Evolutionary conservation across 371 early-diverging fungal genomes (phyloP), one percentile per base, ranked within the genome.

Genomic region (Mycotypha africana): DNA sequence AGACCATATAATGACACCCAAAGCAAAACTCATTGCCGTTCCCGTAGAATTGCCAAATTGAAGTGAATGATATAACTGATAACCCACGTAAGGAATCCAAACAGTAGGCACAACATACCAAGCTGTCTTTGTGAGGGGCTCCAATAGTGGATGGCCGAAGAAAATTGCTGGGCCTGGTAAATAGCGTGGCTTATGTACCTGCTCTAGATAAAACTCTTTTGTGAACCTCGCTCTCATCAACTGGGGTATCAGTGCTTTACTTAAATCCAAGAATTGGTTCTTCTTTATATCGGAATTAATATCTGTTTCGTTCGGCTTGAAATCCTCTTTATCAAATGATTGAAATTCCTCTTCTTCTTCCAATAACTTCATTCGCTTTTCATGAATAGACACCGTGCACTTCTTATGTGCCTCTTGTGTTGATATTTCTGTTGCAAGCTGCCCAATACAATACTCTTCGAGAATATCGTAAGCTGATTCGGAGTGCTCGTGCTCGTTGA

Each of bases 131-230:
- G 92, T 78, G 22, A 95, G 73, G 34, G 82, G 49, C 53, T 95
- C 96, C n/a, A 95, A 68, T 40, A 76, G 51, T 40, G 79, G 74
- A 17, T 74, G 73, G 10, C 76, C 82, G 60, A 95, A 95, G 45
- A 92, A 76, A 36, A 80, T 78, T 3, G 94, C 91, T 9, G 93
- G 80, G n/a, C 67, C 62, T 23, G 79, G 70, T 44, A 83, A 48
- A 58, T 93, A 86, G 28, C 89, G 85, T 19, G 96, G 93, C 40
- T 82, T 85, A 65, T 95, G 96, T n/a, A 95, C 88, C 60, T 93
- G 91, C 42, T 86, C 70, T 45, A 95, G 53, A 53, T 95, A 95
- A 33, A 85, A 84, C 16, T 83, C 83, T 62, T 88, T 92, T 9
- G 81, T 69, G 40, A 78, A 92, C 31, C 76, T 76, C n/a, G 74